Conservation (phyloP, 2,329 filamentous ascomycete genomes). For the Aureobasidium lini region DNA sequence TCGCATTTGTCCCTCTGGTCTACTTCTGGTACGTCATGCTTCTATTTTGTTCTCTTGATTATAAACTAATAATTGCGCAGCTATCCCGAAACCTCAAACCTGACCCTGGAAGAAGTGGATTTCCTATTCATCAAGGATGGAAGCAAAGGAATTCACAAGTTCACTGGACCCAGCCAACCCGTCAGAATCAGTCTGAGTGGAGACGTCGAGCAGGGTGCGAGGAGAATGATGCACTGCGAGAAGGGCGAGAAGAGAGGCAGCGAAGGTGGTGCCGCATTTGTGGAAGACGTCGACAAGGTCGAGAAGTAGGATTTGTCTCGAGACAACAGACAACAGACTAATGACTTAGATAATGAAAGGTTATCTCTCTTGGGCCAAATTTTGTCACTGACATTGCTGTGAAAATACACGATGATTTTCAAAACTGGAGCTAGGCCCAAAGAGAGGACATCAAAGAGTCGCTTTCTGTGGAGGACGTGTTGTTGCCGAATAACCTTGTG, state of each 20-base stretch:
- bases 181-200: conserved; percentile 21
- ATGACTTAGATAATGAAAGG: too few relatives aligned
- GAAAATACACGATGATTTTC: too few relatives aligned
- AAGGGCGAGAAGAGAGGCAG: conserved; percentile 4
- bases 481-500: too few relatives aligned
- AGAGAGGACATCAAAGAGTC: too few relatives aligned
- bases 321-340: too few relatives aligned
- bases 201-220: neutral
- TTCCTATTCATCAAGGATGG: conserved; percentile 31
- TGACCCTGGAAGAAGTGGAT: conserved; percentile 40
- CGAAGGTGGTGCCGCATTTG: neutral
- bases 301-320: neutral
- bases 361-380: too few relatives aligned
- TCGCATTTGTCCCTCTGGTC: conserved; percentile 39
- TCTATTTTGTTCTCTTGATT: conserved; percentile 33
- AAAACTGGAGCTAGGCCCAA: too few relatives aligned
- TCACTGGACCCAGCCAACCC: conserved; percentile 19
- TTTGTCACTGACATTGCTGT: too few relatives aligned
- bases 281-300: neutral
- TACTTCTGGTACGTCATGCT: conserved; percentile 40
- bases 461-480: too few relatives aligned
- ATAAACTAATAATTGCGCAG: conserved; percentile 15
- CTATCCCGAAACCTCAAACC: conserved; percentile 38
- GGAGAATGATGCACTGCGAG: neutral
- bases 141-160: conserved; percentile 19